Evolutionary conservation across 2,329 filamentous ascomycete genomes (phyloP).

Genomic region (Zymoseptoria pseudotritici): DNA sequence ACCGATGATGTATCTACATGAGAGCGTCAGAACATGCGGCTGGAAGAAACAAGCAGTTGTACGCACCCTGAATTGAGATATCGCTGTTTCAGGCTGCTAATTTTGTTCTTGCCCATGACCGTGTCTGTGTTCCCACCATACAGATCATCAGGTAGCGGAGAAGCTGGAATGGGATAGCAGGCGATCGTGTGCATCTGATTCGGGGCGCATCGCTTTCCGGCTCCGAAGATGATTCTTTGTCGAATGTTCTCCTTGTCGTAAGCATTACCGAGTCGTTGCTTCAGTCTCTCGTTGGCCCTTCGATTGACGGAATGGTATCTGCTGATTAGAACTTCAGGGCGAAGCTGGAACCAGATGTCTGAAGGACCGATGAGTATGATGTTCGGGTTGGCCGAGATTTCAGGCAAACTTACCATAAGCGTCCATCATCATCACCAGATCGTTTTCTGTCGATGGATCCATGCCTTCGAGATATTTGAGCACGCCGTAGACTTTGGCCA

Average conservation of each 20-base stretch:
- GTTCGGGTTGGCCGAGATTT: no score
- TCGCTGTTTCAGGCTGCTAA: slow-evolving; percentile 20
- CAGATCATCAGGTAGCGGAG: slow-evolving; percentile 42
- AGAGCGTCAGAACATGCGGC: neutral
- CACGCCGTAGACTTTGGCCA: slow-evolving; percentile 17
- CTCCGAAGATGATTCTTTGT: slow-evolving; percentile 50
- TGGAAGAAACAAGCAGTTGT: neutral
- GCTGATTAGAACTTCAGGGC: slow-evolving; percentile 17
- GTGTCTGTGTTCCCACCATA: slow-evolving; percentile 32
- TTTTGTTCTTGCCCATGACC: slow-evolving; percentile 31
- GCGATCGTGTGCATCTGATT: slow-evolving; percentile 37
- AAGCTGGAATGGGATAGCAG: slow-evolving; percentile 47
- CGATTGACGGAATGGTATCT: slow-evolving; percentile 19
- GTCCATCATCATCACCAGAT: slow-evolving; percentile 22
- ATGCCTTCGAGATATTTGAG: slow-evolving; percentile 12
- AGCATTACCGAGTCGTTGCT: slow-evolving; percentile 31
- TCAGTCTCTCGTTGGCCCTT: slow-evolving; percentile 39
- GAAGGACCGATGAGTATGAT: neutral
- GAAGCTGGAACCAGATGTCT: slow-evolving; percentile 23
- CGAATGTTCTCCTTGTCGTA: slow-evolving; percentile 25
- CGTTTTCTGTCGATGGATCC: slow-evolving; percentile 13
- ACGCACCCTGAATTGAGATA: slow-evolving; percentile 20
- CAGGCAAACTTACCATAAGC: slow-evolving; percentile 19
- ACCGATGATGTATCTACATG: slow-evolving; percentile 18
- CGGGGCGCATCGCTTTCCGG: slow-evolving; percentile 47